Evolutionary conservation across 2,329 filamentous ascomycete genomes (phyloP).

Genomic region (Colletotrichum eleusines): DNA sequence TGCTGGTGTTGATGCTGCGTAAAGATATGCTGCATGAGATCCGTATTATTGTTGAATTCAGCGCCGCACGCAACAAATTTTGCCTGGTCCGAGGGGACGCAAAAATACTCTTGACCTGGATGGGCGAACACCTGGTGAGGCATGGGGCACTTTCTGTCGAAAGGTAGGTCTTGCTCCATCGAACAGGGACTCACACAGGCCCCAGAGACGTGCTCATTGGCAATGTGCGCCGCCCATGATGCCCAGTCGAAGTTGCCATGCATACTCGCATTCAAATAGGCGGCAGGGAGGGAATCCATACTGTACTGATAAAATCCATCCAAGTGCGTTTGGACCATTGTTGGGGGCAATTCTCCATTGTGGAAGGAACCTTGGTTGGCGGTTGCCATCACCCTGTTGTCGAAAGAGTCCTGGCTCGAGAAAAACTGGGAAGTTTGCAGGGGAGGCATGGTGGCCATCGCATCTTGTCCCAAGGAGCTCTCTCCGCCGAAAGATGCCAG

Average conservation of each 20-base stretch:
- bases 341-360: not conserved
- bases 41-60: constrained; percentile 1
- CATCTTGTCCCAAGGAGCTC: not conserved
- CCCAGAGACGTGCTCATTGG: constrained; percentile 46
- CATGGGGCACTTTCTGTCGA: constrained; percentile 42
- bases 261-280: constrained; percentile 1
- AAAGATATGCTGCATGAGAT: constrained; percentile 21
- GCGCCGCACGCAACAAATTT: constrained; percentile 10
- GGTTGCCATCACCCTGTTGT: constrained; percentile 1
- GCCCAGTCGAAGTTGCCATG: constrained; percentile 3
- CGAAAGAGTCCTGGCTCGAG: not conserved
- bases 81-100: constrained; percentile 10
- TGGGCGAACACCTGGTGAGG: constrained; percentile 42
- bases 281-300: not conserved
- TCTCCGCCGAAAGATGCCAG: constrained; percentile 20
- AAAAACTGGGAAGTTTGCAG: constrained; percentile 13
- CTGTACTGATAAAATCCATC: not conserved
- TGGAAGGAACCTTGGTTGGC: constrained; percentile 9
- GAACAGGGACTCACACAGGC: constrained; percentile 43
- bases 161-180: constrained; percentile 36
- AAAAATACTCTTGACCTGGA: constrained; percentile 17
- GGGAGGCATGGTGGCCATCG: not conserved
- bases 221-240: constrained; percentile 46
- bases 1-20: constrained; percentile 11
- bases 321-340: constrained; percentile 19